Base-by-base conservation (phyloP, 2,329 filamentous ascomycete species). In the Coniochaeta sp. region DNA sequence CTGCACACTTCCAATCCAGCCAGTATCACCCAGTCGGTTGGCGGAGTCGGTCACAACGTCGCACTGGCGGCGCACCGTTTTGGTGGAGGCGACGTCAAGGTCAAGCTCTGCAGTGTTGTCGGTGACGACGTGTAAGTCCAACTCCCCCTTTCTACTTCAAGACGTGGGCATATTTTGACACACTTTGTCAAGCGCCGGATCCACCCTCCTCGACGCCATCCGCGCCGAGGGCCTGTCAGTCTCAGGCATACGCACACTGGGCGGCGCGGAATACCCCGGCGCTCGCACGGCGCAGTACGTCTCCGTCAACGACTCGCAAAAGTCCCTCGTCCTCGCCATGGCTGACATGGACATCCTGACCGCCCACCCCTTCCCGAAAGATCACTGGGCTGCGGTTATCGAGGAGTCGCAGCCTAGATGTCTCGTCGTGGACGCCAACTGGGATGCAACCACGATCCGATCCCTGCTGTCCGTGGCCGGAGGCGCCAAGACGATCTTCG, bases 1-100 rank as follows among this genome's bases (percentile, higher is more conserved):
- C 77, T 87, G 40, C 84, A 93, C 62, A 96, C 92, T 0, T 98
- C 93, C 0, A 98, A 98, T 68, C 90, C 90, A 57, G 86, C 92
- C 8, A 77, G 79, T 16, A 96, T 97, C 64, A 85, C 78, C 38
- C 91, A 96, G 69, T 90, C 89, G 1, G 83, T 97, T 8, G 95
- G 95, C 14, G 95, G 95, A 7, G 95, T 98, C 8, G 95, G 91
- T 7, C 88, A 92, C 69, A 98, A 98, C 68, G 91, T 98, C 52
- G 91, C 95, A 17, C 82, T 91, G 56, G 93, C 93, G 52, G 88
- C 90, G 1, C 89, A 92, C 65, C 82, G 87, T 34, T 80, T 80
- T 16, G 82, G 89, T 62, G 85, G 84, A 8, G 69, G 28, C 54
- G 28, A 75, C 19, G 74, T 74, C 44, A 84, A 80, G 16, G 89